Evolutionary conservation across 1,284 basidiomycete genomes (phyloP), one percentile per base, ranked within the genome.

Genomic region (Cutaneotrichosporon sp.): DNA sequence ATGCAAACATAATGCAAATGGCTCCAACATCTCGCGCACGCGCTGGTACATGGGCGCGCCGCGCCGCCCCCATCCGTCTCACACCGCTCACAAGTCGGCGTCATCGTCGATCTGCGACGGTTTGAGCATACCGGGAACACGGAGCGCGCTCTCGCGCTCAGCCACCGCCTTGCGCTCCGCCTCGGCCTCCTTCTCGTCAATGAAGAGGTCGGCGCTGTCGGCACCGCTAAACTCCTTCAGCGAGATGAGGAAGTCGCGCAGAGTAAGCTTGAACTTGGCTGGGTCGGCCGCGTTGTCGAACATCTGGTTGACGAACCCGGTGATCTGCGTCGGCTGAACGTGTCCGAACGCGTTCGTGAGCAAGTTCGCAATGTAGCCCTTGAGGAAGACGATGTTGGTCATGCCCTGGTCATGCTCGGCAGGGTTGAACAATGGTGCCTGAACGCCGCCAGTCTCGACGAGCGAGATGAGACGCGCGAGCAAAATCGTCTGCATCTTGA

Each of bases 81-180:
- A 30, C 42, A 18, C 13, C n/a, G 50, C 62, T 64, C 49, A 81
- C 63, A 81, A 69, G 71, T 81, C 79, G 59, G 71, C 89, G 82
- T 95, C 93, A 76, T 95, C 92, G 77, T 83, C 80, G 65, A 97
- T 79, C 81, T 95, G 91, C 71, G 89, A 90, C 36, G 96, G 96
- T 82, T 98, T 98, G 78, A 98, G 86, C 91, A 99, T 92, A 62
- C 97, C 97, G n/a, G 96, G 97, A 68, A 99, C 93, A 70, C 91
- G 87, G 84, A 92, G 90, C 21, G 95, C 95, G 38, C 88, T 86
- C 82, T 93, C 87, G 62, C 90, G 88, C 81, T 97, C 94, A 66
- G 88, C 89, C 67, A 89, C 87, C 0, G 87, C 84, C 80, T 86
- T 86, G 68, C 80, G 77, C 71, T 87, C 82, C 63, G 85, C 84